Evolutionary conservation across 2,329 filamentous ascomycete genomes (phyloP).

Genomic region (Grosmannia serpens): DNA sequence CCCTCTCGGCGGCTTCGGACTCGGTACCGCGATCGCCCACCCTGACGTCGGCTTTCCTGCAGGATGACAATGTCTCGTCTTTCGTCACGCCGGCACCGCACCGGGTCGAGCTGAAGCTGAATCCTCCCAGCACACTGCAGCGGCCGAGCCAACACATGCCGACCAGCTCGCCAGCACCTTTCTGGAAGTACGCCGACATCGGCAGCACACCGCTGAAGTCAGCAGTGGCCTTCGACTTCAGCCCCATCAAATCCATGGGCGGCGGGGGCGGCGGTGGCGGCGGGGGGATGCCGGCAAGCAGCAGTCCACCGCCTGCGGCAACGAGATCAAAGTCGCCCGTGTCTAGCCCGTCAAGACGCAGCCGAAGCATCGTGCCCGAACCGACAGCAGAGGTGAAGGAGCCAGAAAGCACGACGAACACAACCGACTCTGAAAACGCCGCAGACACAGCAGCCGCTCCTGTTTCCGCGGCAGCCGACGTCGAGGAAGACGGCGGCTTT

Average conservation of each 20-base stretch:
- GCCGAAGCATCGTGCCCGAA: constrained; percentile 6
- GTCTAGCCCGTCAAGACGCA: constrained; percentile 35
- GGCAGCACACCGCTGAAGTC: constrained; percentile 57
- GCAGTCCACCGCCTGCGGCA: constrained; percentile 40
- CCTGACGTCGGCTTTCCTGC: constrained; percentile 49
- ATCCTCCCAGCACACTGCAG: constrained; percentile 70
- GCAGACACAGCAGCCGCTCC: neutral
- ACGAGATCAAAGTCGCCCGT: constrained; percentile 35
- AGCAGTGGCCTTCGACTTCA: constrained; percentile 39
- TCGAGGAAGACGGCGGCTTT: constrained; percentile 42
- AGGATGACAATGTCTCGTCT: constrained; percentile 48
- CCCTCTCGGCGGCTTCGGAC: constrained; percentile 4
- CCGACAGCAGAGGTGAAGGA: constrained; percentile 5
- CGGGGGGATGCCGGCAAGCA: constrained; percentile 35
- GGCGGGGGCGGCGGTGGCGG: constrained; percentile 3
- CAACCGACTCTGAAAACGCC: neutral
- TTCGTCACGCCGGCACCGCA: constrained; percentile 64
- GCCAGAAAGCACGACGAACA: neutral
- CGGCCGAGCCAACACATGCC: constrained; percentile 77
- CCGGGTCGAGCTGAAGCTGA: constrained; percentile 61
- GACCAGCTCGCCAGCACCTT: constrained; percentile 73
- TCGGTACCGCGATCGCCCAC: constrained; percentile 44
- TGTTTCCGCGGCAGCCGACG: constrained; percentile 12
- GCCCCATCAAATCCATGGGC: constrained; percentile 37
- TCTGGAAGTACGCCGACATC: constrained; percentile 78